phyloP scores from a whole-genome alignment of 2,329 filamentous ascomycete species.

The Arthroderma sp. region DNA sequence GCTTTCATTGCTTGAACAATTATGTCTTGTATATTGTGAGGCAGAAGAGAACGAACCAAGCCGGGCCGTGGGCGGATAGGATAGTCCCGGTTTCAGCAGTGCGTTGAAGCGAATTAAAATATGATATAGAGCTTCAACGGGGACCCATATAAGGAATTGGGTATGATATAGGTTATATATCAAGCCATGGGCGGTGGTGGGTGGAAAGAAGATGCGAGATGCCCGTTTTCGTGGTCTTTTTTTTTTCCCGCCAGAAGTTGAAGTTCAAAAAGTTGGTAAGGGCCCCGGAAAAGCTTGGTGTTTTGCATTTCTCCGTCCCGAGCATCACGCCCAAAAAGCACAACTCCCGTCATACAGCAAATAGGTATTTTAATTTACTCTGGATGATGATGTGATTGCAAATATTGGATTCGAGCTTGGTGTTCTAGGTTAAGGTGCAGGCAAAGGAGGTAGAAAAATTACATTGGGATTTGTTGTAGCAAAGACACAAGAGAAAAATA shows the following conservation, averaged over 20 bases:
- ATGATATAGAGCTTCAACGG: not conserved
- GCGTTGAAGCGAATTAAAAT: not conserved
- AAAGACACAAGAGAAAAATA: not conserved
- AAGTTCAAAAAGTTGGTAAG: not conserved
- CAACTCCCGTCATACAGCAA: too few relatives aligned
- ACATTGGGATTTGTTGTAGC: slow-evolving; percentile 4
- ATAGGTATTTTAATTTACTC: too few relatives aligned
- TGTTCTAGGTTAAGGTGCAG: not conserved
- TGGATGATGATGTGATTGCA: not conserved
- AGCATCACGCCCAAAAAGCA: not conserved
- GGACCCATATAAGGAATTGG: not conserved
- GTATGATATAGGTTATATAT: not conserved
- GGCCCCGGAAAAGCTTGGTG: not conserved
- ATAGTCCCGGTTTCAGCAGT: not conserved
- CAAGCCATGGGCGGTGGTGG: not conserved
- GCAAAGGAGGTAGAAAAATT: not conserved
- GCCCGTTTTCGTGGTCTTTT: not conserved
- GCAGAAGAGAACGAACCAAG: too few relatives aligned
- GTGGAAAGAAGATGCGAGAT: not conserved
- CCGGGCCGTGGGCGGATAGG: not conserved
- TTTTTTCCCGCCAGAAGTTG: not conserved
- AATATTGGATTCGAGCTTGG: not conserved
- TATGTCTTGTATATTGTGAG: not conserved
- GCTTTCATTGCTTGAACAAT: slow-evolving; percentile 9
- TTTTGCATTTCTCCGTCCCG: slow-evolving; percentile 4